These are phyloP conservation scores for Scheffersomyces insectosa DNA, from an alignment of 1,139 yeast genomes.

Conservation along the genomic window DNA sequence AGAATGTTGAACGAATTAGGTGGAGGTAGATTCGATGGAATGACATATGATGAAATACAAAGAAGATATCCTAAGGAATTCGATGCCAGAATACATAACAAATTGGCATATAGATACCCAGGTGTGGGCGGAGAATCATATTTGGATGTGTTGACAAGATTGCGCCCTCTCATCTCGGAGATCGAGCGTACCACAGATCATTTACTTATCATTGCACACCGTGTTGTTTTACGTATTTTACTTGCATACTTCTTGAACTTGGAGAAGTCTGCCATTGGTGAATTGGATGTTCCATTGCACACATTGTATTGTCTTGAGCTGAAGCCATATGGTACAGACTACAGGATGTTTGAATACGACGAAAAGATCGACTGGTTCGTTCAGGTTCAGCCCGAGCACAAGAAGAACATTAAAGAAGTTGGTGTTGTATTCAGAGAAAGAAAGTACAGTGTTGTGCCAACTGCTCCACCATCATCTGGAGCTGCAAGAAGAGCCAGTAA, in stretches of 20 bases:
- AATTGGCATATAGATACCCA: conserved; percentile 84
- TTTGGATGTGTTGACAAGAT: conserved; percentile 85
- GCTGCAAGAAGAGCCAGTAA: conserved; percentile 1
- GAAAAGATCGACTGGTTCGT: conserved; percentile 78
- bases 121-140: conserved; percentile 98
- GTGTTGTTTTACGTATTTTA: conserved; percentile 86
- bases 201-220: conserved; percentile 77
- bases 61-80: conserved; percentile 73
- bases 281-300: conserved; percentile 89
- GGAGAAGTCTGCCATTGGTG: conserved; percentile 81
- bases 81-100: conserved; percentile 69
- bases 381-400: conserved; percentile 67
- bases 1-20: conserved; percentile 92
- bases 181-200: conserved; percentile 91
- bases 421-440: conserved; percentile 67
- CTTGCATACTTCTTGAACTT: conserved; percentile 87
- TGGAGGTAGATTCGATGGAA: conserved; percentile 88
- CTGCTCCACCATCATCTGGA: conserved; percentile 54
- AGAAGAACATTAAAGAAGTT: conserved; percentile 61
- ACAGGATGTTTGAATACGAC: conserved; percentile 84
- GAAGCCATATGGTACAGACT: conserved; percentile 92
- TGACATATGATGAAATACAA: conserved; percentile 57
- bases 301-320: conserved; percentile 88
- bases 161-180: conserved; percentile 89
- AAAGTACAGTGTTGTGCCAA: conserved; percentile 71